A percentile compares a stretch with the other conserved stretches of the same genome.
Evolutionary conservation across 2,329 filamentous ascomycete genomes (phyloP).

Genomic region (Talaromyces islandicus): DNA sequence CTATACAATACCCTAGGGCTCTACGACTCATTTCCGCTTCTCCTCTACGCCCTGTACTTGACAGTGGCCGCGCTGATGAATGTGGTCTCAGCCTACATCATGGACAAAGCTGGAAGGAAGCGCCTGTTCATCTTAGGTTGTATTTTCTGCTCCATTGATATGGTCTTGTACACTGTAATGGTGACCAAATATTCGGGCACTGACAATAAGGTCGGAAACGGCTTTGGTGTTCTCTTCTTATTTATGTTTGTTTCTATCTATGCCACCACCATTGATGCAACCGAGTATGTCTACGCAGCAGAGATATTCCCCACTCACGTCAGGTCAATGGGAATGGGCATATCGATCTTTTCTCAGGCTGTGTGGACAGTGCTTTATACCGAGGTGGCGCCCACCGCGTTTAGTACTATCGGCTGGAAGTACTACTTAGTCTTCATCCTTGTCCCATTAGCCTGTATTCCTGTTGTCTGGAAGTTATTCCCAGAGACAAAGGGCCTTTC

Average conservation of each 20-base stretch:
- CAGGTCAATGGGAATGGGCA: conserved; percentile 8
- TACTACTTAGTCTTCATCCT: conserved; percentile 9
- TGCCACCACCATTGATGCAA: conserved; percentile 2
- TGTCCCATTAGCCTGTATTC: not conserved
- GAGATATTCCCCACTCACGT: conserved; percentile 13
- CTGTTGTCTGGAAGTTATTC: not conserved
- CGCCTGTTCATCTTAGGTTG: not conserved
- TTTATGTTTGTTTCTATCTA: not conserved
- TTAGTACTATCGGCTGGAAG: conserved; percentile 15
- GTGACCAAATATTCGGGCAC: conserved; percentile 13
- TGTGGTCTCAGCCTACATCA: not conserved
- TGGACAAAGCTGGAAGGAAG: not conserved
- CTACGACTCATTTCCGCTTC: not conserved
- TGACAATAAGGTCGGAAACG: conserved; percentile 7
- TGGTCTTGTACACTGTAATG: conserved; percentile 12
- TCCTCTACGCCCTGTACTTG: not conserved
- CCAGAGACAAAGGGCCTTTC: not conserved
- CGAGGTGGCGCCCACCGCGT: conserved; percentile 9
- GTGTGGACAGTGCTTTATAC: not conserved
- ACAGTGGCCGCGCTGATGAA: not conserved
- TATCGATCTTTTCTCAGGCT: not conserved
- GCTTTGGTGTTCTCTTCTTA: not conserved
- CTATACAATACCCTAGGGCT: not conserved
- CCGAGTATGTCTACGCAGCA: conserved; percentile 9
- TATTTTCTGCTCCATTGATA: conserved; percentile 1